Evolutionary conservation across 345 rosid genomes (phyloP), one percentile per base, ranked within the genome.

Genomic region (Lagerstroemia speciosa): DNA sequence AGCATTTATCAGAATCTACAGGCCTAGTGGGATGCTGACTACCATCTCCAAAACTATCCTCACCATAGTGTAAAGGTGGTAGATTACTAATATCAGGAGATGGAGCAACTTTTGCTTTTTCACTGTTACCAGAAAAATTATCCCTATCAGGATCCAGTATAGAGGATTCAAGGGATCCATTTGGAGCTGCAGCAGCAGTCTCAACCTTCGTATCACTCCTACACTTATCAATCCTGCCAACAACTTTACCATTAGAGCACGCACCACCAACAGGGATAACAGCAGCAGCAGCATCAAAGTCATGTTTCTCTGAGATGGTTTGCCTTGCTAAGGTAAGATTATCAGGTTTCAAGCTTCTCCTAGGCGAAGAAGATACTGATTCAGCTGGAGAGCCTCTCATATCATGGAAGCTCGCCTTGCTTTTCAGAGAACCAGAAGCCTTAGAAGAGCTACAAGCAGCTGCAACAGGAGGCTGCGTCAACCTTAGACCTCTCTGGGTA

Each of bases 401-500:
- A 62, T 77, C 81, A 68, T 77, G 80, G 69, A 72, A 73, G 63
- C 72, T 71, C 62, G 52, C 75, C 75, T 76, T 73, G 32, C 73
- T 76, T 77, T 79, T 82, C 48, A 55, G 68, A 70, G 83, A 77
- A 77, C 88, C 87, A 67, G 93, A 90, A 74, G 92, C 87, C 85
- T 89, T 95, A 66, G 98, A 95, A 37, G 99, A 94, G 79, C 97
- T 91, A 19, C 97, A 94, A 43, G 95, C 83, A 67, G 99, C 96
- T 22, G 87, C 88, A 64, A 78, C 78, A 73, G 83, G 81, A 65
- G 77, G 89, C 78, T 19, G 57, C 26, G 27, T 52, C 57, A 52
- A 52, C 57, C 57, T 27, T 2, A 2, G 24, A 20, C 22, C 57
- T 17, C 26, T 52, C 57, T 52, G 6, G 26, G 22, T 52, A 52